These are phyloP conservation scores for Blastocystis sp. DNA, from an alignment of 352 stramenopile species.

Conservation along the genomic window DNA sequence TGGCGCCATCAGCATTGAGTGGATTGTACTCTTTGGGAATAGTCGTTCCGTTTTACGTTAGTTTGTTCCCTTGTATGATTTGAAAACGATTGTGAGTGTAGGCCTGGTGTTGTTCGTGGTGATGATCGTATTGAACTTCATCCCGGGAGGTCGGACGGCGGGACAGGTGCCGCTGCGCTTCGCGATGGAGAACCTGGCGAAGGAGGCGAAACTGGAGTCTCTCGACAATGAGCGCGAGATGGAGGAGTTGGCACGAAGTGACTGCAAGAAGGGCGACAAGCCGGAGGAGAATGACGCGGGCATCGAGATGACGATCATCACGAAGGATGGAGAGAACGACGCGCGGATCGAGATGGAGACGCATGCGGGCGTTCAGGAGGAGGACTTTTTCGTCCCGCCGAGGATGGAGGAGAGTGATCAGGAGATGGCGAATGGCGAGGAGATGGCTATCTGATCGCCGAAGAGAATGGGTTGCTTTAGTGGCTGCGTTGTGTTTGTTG, in stretches of 20 bases:
- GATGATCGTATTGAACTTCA: slow-evolving; percentile 41
- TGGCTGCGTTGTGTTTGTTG: background rate
- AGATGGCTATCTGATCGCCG: slow-evolving; percentile 19
- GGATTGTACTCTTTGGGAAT: background rate
- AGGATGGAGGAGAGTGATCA: background rate
- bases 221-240: slow-evolving; percentile 43
- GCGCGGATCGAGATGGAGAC: background rate
- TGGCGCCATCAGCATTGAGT: background rate
- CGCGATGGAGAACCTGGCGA: slow-evolving; percentile 34
- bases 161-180: slow-evolving; percentile 32
- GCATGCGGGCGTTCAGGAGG: background rate
- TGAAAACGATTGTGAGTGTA: background rate
- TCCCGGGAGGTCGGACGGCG: slow-evolving; percentile 17
- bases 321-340: slow-evolving; percentile 13
- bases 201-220: slow-evolving; percentile 18
- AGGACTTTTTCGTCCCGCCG: slow-evolving; percentile 15
- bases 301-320: slow-evolving; percentile 2
- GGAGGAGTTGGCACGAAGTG: background rate
- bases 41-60: background rate
- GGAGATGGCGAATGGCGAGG: background rate
- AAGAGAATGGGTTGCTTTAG: too few relatives aligned
- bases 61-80: background rate
- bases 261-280: background rate
- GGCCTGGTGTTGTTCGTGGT: background rate
- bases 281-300: background rate